Base-by-base conservation (phyloP, 2,329 filamentous ascomycete species). In the Scedosporium dehoogii region DNA sequence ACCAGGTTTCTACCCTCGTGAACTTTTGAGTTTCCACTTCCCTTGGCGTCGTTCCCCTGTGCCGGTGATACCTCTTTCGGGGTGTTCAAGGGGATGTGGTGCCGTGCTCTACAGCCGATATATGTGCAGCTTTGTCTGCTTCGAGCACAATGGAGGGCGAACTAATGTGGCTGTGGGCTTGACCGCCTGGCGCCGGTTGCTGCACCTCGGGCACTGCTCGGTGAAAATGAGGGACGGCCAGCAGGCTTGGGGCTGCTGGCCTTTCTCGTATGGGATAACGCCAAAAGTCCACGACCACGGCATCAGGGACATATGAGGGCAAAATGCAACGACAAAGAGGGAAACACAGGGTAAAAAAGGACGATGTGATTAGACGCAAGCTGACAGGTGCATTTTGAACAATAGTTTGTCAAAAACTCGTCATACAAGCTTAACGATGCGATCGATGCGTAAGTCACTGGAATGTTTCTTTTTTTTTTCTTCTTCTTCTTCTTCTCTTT, bases 401-500 rank as follows among this genome's bases (percentile, higher is more conserved):
- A 64, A 63, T 64, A 83, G 80, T 81, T 73, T 65, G 73, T 82
- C 23, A 83, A 78, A 67, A 63, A 51, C 57, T 53, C 56, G 56
- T 59, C 56, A 56, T 85, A 79, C 69, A 81, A 78, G 68, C 69
- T 84, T 6, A 78, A 84, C 63, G 75, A 81, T 63, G 82, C 82
- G 46, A 73, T 83, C 58, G 81, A 85, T 74, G 72, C 77, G 83
- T 85, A 76, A 83, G 83, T 84, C 14, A 27, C 23, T 60, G 42
- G 29, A 18, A 18, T 60, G 41, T 58, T 33, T 60, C 63, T 63
- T 55, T 59, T 63, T 56, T 61, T 48, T 48, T n/a, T 46, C 53
- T 64, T 64, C 61, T 63, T 46, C 59, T 64, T 68, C 64, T 69
- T 64, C 41, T 61, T 16, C 65, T 46, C 25, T 29, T 48, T 18